Evolutionary conservation across 1,139 yeast species (phyloP), one percentile per base, ranked within the genome.

Genomic region (Candida sanyaensis): DNA sequence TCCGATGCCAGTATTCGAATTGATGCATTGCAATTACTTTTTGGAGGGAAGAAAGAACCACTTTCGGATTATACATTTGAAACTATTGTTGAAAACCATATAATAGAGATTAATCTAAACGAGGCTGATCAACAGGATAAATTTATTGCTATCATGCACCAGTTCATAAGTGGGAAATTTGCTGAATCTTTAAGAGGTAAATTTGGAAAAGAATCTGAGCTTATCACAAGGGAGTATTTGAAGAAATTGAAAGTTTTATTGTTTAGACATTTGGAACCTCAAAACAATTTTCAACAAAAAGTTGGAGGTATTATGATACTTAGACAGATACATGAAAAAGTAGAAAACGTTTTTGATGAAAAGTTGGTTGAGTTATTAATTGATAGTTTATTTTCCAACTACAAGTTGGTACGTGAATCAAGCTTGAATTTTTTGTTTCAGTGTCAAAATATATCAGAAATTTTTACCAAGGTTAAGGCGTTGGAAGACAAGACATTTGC

Each of bases 391-490:
- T 71, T 83, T 42, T 86, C 86, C 59, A 85, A 86, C 50, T 91
- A 83, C 62, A 91, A 88, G 49, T 96, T 89, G 59, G 77, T 90
- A 9, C 74, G 98, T 51, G 73, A 75, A 2, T 55, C 63, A 11
- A 73, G 91, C 5, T 75, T 77, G 1, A 58, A 63, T 3, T 57
- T 85, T n/a, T 62, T 89, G 21, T 59, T 70, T 8, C 73, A 78
- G 60, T 76, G 83, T 10, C 37, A 37, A 11, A 13, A 43, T 6
- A 34, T 51, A 8, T n/a, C 41, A 6, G 5, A 30, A 11, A 37
- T 43, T n/a, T 42, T 46, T 38, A 39, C 30, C 6, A 45, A 37
- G 8, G 34, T 47, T 29, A 58, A 64, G 2, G 48, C 56, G 5
- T 55, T 81, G 1, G 55, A 66, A 5, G 45, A 56, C 0, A 71